Evolutionary conservation across 2,329 filamentous ascomycete genomes (phyloP).

Genomic region (Exophiala sideris): DNA sequence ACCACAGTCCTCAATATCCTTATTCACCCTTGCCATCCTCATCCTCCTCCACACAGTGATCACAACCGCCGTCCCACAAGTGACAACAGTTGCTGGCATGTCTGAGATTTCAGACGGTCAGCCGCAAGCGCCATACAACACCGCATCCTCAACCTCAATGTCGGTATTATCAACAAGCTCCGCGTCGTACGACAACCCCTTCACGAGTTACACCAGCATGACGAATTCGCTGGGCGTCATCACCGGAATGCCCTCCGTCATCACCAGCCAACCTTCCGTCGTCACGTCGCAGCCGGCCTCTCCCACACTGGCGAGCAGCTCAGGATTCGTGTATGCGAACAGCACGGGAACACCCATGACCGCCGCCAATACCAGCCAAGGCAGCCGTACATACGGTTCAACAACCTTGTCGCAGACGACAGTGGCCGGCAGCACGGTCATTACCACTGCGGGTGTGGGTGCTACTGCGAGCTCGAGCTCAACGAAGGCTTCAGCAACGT

Average conservation of each 20-base stretch:
- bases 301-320: slow-evolving; percentile 34
- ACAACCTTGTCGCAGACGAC: slow-evolving; percentile 6
- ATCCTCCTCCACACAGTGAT: slow-evolving; percentile 3
- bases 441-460: slow-evolving; percentile 8
- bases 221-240: slow-evolving; percentile 51
- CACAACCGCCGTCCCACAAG: slow-evolving; percentile 1
- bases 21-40: slow-evolving; percentile 12
- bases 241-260: slow-evolving; percentile 44
- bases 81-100: slow-evolving; percentile 5
- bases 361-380: slow-evolving; percentile 28
- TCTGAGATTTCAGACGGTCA: slow-evolving; percentile 23
- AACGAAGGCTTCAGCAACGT: slow-evolving; percentile 20
- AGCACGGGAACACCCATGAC: slow-evolving; percentile 31
- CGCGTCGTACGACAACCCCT: slow-evolving; percentile 40
- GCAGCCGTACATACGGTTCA: slow-evolving; percentile 22
- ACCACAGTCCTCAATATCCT: slow-evolving; percentile 2
- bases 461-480: slow-evolving; percentile 7
- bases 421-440: slow-evolving; percentile 31
- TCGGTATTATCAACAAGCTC: slow-evolving; percentile 1
- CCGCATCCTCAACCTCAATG: slow-evolving; percentile 1
- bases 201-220: slow-evolving; percentile 44
- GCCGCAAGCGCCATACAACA: slow-evolving; percentile 12
- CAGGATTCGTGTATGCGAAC: slow-evolving; percentile 20
- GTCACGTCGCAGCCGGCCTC: slow-evolving; percentile 35
- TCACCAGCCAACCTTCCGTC: slow-evolving; percentile 34